A percentile compares a stretch with the other conserved stretches of the same genome.
Conservation (phyloP, 2,329 filamentous ascomycete species). For the Diplodia scrobiculata region DNA sequence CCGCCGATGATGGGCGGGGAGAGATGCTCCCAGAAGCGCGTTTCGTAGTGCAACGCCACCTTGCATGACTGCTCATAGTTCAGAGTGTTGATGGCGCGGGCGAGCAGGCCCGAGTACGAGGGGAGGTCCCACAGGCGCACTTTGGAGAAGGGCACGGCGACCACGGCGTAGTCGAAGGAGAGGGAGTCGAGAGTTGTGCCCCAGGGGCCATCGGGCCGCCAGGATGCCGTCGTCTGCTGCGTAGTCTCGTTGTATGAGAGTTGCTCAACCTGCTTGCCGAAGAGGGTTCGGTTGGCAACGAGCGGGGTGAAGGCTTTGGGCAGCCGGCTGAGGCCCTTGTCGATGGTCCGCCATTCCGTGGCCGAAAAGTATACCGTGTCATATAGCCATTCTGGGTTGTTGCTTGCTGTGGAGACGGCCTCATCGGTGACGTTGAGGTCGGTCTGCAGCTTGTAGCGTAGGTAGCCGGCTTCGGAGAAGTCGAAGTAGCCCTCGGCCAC, state of each 20-base stretch:
- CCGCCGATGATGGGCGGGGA: slow-evolving; percentile 63
- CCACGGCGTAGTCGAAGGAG: slow-evolving; percentile 67
- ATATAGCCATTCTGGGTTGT: slow-evolving; percentile 57
- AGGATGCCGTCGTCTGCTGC: slow-evolving; percentile 61
- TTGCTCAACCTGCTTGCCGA: slow-evolving; percentile 60
- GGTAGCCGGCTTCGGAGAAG: slow-evolving; percentile 66
- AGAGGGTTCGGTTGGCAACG: slow-evolving; percentile 59
- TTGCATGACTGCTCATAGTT: slow-evolving; percentile 58
- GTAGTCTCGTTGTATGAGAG: slow-evolving; percentile 56
- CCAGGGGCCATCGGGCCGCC: slow-evolving; percentile 54
- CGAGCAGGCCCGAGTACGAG: slow-evolving; percentile 54
- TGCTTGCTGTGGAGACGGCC: slow-evolving; percentile 49
- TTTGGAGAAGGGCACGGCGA: slow-evolving; percentile 65
- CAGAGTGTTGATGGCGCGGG: slow-evolving; percentile 52
- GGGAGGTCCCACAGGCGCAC: slow-evolving; percentile 65
- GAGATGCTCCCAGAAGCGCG: slow-evolving; percentile 63
- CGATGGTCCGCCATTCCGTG: slow-evolving; percentile 65
- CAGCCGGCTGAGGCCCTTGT: slow-evolving; percentile 61
- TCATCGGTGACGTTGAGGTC: slow-evolving; percentile 60
- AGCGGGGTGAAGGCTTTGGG: slow-evolving; percentile 65
- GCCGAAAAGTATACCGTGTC: slow-evolving; percentile 63
- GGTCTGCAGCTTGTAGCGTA: slow-evolving; percentile 61
- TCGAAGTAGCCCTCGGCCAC: slow-evolving; percentile 60
- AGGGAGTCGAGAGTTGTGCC: slow-evolving; percentile 50
- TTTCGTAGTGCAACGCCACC: slow-evolving; percentile 67